Base-by-base conservation (phyloP, 2,329 filamentous ascomycete genomes). In the Xylaria sp. region DNA sequence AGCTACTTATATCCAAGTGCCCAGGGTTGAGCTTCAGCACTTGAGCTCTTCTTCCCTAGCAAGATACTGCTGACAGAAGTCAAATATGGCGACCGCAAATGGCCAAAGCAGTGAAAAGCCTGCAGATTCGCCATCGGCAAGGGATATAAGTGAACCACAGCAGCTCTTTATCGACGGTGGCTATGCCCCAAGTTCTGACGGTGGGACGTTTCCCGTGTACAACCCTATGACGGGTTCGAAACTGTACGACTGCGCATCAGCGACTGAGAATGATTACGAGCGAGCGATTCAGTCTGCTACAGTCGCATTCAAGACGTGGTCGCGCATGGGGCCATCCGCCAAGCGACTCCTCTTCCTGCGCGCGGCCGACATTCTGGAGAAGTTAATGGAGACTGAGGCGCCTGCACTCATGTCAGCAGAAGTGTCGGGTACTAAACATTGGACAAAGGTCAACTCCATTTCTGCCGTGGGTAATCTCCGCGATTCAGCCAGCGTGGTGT, bases 301-400 rank as follows among this genome's bases (percentile, higher is more conserved):
- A 0, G 51, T 39, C 2, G 69, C 69, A n/a, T 69, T 67, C 39
- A 61, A 71, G 63, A 67, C 69, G 1, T 71, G 69, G 69, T 69
- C 69, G 5, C 66, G 58, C 44, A 46, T 61, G 25, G 63, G 69
- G 18, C 90, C 1, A 76, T 51, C 83, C 28, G 77, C 84, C 23
- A 90, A 92, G 60, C 89, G 92, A 39, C 86, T 91, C 71, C 89
- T 96, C 71, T 85, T 96, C 68, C 82, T 91, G 65, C 89, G 88
- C 77, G 90, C 91, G 0, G 90, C 90, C 12, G 88, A 90, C 13
- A 81, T 94, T 55, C 82, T 94, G 67, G 83, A 88, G 58, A 80
- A 78, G 37, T 65, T 55, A 15, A 87, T 91, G 13, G 82, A 83
- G 23, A 86, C 88, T 6, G 91, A 94, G 78, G 80, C 93, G 20